Percentiles rank a stretch among this genome's conserved stretches.
These are phyloP conservation scores for Cardamine resedifolia DNA, from an alignment of 345 rosid species.

Conservation along the genomic window DNA sequence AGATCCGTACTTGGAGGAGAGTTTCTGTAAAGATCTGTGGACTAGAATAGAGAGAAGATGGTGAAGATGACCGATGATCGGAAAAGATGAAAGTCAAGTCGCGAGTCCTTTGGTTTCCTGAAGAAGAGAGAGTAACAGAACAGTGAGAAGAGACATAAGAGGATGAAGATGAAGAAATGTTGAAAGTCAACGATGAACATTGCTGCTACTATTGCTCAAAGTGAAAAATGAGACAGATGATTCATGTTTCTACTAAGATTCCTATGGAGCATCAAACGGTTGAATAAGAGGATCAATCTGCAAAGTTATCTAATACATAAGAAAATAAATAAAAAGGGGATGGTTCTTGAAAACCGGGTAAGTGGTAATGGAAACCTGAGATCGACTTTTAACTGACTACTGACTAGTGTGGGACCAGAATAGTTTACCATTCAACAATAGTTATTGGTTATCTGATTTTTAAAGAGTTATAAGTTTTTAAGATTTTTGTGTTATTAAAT, in stretches of 20 bases:
- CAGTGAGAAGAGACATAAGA: not conserved
- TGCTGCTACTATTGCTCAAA: not conserved
- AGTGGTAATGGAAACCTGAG: not conserved
- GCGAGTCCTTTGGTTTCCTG: not conserved
- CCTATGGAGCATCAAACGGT: no score
- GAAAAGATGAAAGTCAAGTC: not conserved
- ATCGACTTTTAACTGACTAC: no score
- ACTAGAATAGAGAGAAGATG: not conserved
- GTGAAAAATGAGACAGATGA: not conserved
- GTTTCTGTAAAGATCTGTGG: conserved; percentile 4
- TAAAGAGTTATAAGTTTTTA: no score
- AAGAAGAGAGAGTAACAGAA: conserved; percentile 10
- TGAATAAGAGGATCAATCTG: no score
- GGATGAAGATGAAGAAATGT: not conserved
- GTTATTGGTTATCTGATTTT: no score
- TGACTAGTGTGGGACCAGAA: not conserved
- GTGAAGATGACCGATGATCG: conserved; percentile 18
- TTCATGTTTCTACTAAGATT: no score
- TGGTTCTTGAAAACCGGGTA: no score
- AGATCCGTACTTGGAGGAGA: conserved; percentile 20
- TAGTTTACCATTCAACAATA: not conserved
- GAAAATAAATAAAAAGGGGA: no score
- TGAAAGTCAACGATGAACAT: not conserved
- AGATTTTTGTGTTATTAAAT: no score
- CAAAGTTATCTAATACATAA: no score